These are phyloP conservation scores for Pestalotiopsis fici DNA, from an alignment of 2,329 filamentous ascomycete species.

Conservation along the genomic window DNA sequence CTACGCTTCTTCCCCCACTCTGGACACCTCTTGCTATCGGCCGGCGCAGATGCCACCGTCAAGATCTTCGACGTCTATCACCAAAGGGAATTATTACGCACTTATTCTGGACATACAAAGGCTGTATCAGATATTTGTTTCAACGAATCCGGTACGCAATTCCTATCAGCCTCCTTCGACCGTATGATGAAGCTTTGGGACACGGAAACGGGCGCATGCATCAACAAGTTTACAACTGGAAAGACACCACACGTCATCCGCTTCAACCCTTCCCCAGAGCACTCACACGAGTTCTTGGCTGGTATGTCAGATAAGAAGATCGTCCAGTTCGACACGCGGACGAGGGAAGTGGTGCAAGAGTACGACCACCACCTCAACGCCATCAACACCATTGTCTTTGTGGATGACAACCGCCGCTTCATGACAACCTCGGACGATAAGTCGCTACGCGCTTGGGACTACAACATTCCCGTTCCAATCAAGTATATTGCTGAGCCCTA, in stretches of 20 bases:
- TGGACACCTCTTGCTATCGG: constrained; percentile 85
- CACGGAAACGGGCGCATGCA: constrained; percentile 87
- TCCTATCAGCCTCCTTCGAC: constrained; percentile 91
- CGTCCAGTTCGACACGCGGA: constrained; percentile 89
- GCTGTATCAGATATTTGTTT: constrained; percentile 89
- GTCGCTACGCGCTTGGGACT: constrained; percentile 94
- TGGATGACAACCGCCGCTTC: constrained; percentile 91
- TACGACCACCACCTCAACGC: constrained; percentile 98
- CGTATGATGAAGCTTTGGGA: constrained; percentile 98
- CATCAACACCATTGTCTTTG: constrained; percentile 96
- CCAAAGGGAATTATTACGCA: constrained; percentile 81
- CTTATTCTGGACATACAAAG: constrained; percentile 90
- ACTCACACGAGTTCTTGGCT: constrained; percentile 86
- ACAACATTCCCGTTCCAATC: constrained; percentile 96
- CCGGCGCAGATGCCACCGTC: constrained; percentile 86
- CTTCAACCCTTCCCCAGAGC: constrained; percentile 81
- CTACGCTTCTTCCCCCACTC: constrained; percentile 87
- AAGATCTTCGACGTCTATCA: constrained; percentile 97
- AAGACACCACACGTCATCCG: constrained; percentile 94
- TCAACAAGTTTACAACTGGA: constrained; percentile 87
- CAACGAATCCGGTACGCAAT: constrained; percentile 78
- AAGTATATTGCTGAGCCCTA: constrained; percentile 97
- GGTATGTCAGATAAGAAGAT: constrained; percentile 99
- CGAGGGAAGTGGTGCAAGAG: constrained; percentile 83
- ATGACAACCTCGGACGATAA: constrained; percentile 99